These are phyloP conservation scores for Auricularia sp. DNA, from an alignment of 768 basidiomycete species.

Conservation along the genomic window DNA sequence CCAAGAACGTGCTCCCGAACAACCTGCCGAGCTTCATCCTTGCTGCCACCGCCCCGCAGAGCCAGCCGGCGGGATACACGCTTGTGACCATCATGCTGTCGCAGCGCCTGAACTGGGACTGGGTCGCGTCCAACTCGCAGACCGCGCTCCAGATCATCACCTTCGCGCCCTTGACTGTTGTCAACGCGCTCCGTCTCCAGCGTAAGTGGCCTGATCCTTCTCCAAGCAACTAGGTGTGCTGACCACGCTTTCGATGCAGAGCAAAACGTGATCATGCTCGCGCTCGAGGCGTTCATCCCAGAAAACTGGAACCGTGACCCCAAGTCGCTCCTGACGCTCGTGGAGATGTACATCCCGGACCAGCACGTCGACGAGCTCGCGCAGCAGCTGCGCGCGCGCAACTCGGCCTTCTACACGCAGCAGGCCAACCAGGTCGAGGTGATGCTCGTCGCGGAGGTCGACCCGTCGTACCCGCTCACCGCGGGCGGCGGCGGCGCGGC, in stretches of 20 bases:
- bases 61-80: slow-evolving; percentile 23
- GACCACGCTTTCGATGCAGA: slow-evolving; percentile 18
- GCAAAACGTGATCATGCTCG: slow-evolving; percentile 35
- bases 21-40: slow-evolving; percentile 1
- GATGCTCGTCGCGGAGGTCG: slow-evolving; percentile 56
- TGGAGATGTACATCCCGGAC: slow-evolving; percentile 56
- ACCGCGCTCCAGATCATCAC: slow-evolving; percentile 71
- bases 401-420: slow-evolving; percentile 56
- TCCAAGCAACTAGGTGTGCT: slow-evolving; percentile 16
- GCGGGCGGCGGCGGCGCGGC: slow-evolving; percentile 23
- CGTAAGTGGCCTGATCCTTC: slow-evolving; percentile 27
- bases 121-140: slow-evolving; percentile 46
- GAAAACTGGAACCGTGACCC: slow-evolving; percentile 43
- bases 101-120: slow-evolving; percentile 50
- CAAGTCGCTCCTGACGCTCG: slow-evolving; percentile 52
- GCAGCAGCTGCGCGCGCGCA: slow-evolving; percentile 47
- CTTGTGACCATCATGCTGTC: slow-evolving; percentile 61
- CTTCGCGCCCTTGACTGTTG: slow-evolving; percentile 46
- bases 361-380: slow-evolving; percentile 48
- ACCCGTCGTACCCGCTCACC: slow-evolving; percentile 52
- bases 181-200: slow-evolving; percentile 33
- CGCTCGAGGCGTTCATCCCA: slow-evolving; percentile 63
- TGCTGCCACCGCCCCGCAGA: neutral
- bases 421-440: slow-evolving; percentile 32
- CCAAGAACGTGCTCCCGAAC: neutral